These are phyloP conservation scores for Globisporangium paddicum DNA, from an alignment of 352 stramenopile genomes.

Conservation along the genomic window DNA sequence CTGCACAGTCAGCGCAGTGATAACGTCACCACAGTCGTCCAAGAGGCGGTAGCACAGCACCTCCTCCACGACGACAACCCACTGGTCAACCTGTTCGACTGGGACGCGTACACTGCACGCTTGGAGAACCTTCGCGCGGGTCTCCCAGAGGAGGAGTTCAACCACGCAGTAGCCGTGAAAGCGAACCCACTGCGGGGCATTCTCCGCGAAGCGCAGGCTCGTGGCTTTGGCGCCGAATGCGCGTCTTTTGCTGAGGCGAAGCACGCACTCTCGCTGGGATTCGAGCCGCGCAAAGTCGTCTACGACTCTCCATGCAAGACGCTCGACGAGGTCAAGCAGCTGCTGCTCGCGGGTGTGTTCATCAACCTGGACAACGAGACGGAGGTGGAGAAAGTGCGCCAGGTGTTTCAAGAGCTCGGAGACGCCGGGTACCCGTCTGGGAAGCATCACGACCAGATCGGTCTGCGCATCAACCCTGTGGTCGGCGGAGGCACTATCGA, in stretches of 20 bases:
- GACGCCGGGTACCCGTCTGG: slow-evolving; percentile 15
- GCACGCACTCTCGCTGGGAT: slow-evolving; percentile 70
- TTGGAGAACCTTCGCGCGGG: slow-evolving; percentile 46
- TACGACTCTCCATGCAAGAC: slow-evolving; percentile 94
- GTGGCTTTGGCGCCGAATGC: slow-evolving; percentile 73
- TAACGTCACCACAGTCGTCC: slow-evolving; percentile 38
- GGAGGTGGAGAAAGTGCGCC: slow-evolving; percentile 78
- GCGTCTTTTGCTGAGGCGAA: slow-evolving; percentile 80
- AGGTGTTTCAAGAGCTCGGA: slow-evolving; percentile 42
- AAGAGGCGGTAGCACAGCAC: slow-evolving; percentile 39
- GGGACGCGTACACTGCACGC: slow-evolving; percentile 52
- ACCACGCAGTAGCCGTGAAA: slow-evolving; percentile 76
- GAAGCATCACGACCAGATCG: slow-evolving; percentile 56
- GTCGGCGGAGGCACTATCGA: slow-evolving; percentile 87
- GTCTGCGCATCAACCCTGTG: slow-evolving; percentile 90
- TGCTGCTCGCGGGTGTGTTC: slow-evolving; percentile 76
- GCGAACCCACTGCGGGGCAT: slow-evolving; percentile 71
- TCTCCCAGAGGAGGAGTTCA: slow-evolving; percentile 65
- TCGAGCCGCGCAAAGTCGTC: slow-evolving; percentile 70
- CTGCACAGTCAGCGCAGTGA: slow-evolving; percentile 29
- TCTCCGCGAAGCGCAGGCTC: slow-evolving; percentile 40
- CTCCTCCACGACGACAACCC: slow-evolving; percentile 52
- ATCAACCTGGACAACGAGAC: slow-evolving; percentile 92
- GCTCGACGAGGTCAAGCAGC: slow-evolving; percentile 64
- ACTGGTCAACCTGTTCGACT: slow-evolving; percentile 61